phyloP scores from a whole-genome alignment of 2,329 filamentous ascomycete genomes.

The Microdochium bolleyi region DNA sequence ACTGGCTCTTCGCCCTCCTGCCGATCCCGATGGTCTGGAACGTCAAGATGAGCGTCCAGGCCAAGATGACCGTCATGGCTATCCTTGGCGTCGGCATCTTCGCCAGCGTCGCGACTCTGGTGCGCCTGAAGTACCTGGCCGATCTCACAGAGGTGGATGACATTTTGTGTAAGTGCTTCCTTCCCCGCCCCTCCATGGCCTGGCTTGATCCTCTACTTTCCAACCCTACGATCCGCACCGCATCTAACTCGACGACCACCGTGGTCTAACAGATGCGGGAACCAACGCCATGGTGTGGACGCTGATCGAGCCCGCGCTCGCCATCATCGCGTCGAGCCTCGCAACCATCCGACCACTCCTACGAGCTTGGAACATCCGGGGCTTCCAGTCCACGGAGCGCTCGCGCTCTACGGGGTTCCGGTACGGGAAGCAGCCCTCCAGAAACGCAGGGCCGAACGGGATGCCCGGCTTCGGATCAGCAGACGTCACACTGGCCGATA shows the following conservation, averaged over 20 bases:
- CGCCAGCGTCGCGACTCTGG: constrained; percentile 45
- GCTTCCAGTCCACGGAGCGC: constrained; percentile 33
- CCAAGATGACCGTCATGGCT: constrained; percentile 41
- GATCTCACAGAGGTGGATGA: constrained; percentile 35
- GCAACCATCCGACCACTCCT: constrained; percentile 47
- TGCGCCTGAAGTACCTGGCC: constrained; percentile 39
- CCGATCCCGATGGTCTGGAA: constrained; percentile 47
- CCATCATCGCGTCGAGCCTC: constrained; percentile 44
- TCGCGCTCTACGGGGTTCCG: constrained; percentile 18
- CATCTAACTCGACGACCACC: constrained; percentile 1
- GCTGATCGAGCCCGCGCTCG: constrained; percentile 46
- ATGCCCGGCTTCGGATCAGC: constrained; percentile 26
- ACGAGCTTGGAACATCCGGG: constrained; percentile 35
- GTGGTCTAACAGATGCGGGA: constrained; percentile 26
- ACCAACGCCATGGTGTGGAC: constrained; percentile 50
- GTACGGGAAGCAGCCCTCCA: constrained; percentile 19
- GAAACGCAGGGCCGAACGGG: constrained; percentile 10
- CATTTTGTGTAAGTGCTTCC: constrained; percentile 39
- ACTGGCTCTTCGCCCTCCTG: constrained; percentile 46
- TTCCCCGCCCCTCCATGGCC: too few species aligned
- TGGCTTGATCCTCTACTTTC: neutral
- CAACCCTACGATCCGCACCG: constrained; percentile 3
- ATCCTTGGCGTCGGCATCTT: constrained; percentile 43
- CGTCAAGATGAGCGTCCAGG: constrained; percentile 43
- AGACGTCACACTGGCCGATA: constrained; percentile 27